Base-by-base conservation (phyloP, 140 eudicot genomes). In the Bidens hawaiensis region DNA sequence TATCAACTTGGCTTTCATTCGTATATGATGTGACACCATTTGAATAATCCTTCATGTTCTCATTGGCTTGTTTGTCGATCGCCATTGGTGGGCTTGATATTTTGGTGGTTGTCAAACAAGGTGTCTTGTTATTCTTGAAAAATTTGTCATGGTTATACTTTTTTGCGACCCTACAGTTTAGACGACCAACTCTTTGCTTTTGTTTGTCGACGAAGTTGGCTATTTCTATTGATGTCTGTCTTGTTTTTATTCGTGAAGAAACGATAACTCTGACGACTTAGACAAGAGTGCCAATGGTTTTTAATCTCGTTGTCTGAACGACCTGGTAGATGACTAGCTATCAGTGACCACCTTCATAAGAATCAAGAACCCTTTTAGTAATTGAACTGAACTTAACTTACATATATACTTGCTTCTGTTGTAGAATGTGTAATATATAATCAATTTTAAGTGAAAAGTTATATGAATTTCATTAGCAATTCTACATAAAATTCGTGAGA, bases 221-320 rank as follows among this genome's bases (percentile, higher is more conserved):
- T 23, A 64, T 10, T 36, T 52, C 52, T 4, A 45, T 41, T 4
- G 58, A 49, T 21, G 63, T 16, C 36, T 48, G 40, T 49, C 27
- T 50, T 36, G 19, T 17, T 43, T 51, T 63, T 62, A 15, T 22
- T 52, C 12, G 33, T 75, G 46, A 57, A 22, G 54, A 67, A 76
- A 25, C 79, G 48, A 53, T 71, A 71, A 4, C 65, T 72, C 50
- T 80, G 78, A 3, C 85, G 62, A 17, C 82, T 72, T 19, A 80
- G 49, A 63, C 67, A 71, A 41, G 74, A 36, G 43, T 36, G 10
- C 43, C 43, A 36, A n/a, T 36, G 13, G 3, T 36, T 36, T 10
- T 36, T 36, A 36, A 36, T 36, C 13, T 36, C 43, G 2, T 36
- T 36, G 12, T 36, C 43, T 10, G 43, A 8, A 8, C 43, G 43